Evolutionary conservation across 768 basidiomycete species (phyloP), one percentile per base, ranked within the genome.

Genomic region (Cystofilobasidium bisporidii): DNA sequence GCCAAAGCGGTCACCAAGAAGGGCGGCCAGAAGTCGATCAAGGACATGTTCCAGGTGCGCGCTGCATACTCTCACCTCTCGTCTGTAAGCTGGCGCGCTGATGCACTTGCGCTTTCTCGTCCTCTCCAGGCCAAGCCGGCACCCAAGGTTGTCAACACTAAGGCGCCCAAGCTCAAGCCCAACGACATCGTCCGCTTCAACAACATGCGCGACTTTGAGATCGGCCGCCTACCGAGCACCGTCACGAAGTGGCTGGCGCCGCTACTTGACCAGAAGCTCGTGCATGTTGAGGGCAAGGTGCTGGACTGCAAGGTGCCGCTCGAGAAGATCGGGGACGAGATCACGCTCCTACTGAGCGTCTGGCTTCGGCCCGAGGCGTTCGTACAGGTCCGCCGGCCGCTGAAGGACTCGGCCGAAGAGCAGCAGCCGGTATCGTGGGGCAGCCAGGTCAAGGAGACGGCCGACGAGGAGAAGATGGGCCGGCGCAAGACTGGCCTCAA

Each of bases 401-500:
- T 56, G 28, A 40, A 60, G 3, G 22, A 55, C 1, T 40, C 24
- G n/a, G 57, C 55, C 26, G 57, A 24, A 17, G 55, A 45, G 15
- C 24, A 55, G 20, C 38, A 43, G 43, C 4, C 47, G 40, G 38
- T n/a, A 5, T 36, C 28, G 9, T 61, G 41, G 22, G 56, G 53
- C 30, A 63, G 45, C 4, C 41, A 11, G n/a, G 40, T 43, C 28
- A 80, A 84, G 61, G 91, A 94, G 75, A 92, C 89, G 0, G 79
- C 80, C 6, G 84, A 85, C 68, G 91, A 96, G 77, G 85, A 84
- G 71, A 78, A 79, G n/a, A 81, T 96, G 60, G 81, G 90, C 48
- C 86, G 87, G 76, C 81, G 92, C 43, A 96, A 94, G 75, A 78
- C 80, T 45, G 84, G 91, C 0, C 79, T 94, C 41, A 77, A 86